phyloP scores from a whole-genome alignment of 371 early-diverging fungal species.

The Apophysomyces elegans region DNA sequence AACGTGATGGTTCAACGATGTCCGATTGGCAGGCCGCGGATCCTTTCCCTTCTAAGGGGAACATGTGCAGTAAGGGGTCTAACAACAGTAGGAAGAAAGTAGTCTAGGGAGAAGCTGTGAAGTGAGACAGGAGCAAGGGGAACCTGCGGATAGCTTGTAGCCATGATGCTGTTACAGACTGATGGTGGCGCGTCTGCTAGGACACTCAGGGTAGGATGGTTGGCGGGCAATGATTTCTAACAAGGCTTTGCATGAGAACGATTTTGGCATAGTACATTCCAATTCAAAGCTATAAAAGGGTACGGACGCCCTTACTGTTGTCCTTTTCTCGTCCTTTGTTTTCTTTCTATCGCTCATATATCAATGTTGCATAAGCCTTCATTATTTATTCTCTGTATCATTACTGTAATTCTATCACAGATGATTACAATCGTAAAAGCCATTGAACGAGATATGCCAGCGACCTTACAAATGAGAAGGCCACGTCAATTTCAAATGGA shows the following conservation, averaged over 20 bases:
- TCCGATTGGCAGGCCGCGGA: conserved; percentile 4
- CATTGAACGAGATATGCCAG: background rate
- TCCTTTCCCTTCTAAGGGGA: conserved; percentile 1
- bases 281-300: conserved; percentile 1
- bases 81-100: background rate
- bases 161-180: background rate
- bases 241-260: conserved; percentile 5
- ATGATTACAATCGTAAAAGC: background rate
- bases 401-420: background rate
- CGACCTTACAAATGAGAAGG: background rate
- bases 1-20: background rate
- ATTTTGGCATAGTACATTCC: background rate
- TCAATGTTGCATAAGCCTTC: background rate
- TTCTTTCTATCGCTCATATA: background rate
- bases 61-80: conserved; percentile 1
- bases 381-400: background rate
- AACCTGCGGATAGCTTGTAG: background rate
- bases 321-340: background rate
- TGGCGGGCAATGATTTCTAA: background rate
- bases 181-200: conserved; percentile 4
- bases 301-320: background rate
- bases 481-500: conserved; percentile 21
- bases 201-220: background rate
- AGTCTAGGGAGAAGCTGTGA: background rate
- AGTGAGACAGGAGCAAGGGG: background rate